Evolutionary conservation across 192 early-diverging fungal genomes (phyloP).

Genomic region (Coemansia sp.): DNA sequence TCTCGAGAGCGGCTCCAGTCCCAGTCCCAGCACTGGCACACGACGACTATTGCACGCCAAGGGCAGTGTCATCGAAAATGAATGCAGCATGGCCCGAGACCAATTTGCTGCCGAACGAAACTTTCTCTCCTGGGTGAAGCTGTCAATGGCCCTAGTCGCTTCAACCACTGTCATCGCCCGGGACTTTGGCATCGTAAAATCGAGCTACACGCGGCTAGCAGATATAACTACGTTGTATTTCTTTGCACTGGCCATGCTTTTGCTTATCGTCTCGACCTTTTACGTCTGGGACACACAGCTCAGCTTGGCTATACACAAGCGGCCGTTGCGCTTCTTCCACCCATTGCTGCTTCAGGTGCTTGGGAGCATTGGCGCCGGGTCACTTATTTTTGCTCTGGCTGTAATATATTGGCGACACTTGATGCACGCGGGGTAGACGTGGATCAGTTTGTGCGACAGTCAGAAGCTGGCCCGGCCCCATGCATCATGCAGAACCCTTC

Average conservation of each 20-base stretch:
- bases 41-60: constrained; percentile 7
- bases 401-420: constrained; percentile 8
- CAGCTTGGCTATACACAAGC: constrained; percentile 16
- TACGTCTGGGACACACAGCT: constrained; percentile 27
- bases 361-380: constrained; percentile 30
- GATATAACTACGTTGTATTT: constrained; percentile 25
- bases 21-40: neutral
- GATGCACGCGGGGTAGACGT: neutral
- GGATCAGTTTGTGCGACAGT: neutral
- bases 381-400: constrained; percentile 40
- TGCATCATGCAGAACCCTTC: neutral
- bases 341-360: constrained; percentile 28
- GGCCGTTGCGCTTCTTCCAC: constrained; percentile 28
- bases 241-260: constrained; percentile 19
- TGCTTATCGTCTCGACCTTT: constrained; percentile 24
- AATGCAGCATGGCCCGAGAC: constrained; percentile 53
- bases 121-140: constrained; percentile 53
- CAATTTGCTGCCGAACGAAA: constrained; percentile 53
- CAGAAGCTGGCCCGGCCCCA: neutral
- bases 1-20: constrained; percentile 1
- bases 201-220: constrained; percentile 12
- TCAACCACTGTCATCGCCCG: constrained; percentile 27
- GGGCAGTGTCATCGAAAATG: constrained; percentile 34
- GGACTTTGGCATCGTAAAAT: constrained; percentile 10
- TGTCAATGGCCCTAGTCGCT: constrained; percentile 27